phyloP scores from a whole-genome alignment of 768 basidiomycete species.

The Cystobasidium tubakii region DNA sequence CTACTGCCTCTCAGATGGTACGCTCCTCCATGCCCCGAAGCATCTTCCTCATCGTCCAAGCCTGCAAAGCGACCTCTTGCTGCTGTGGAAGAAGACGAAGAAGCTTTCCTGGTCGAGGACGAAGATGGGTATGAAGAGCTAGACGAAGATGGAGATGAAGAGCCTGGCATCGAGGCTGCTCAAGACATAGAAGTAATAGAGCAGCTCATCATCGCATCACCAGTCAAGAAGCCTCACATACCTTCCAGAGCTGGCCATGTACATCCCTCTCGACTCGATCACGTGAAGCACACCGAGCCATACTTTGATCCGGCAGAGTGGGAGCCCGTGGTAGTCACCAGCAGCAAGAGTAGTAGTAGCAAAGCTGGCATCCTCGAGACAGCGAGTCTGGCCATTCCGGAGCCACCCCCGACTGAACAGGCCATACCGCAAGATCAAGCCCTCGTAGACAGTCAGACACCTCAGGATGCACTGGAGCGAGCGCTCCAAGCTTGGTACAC shows the following conservation, averaged over 20 bases:
- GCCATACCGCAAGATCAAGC: slow-evolving; percentile 13
- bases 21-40: background rate
- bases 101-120: background rate
- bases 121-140: background rate
- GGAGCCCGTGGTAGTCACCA: background rate
- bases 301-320: background rate
- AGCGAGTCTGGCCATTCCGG: background rate
- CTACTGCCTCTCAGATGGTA: no score
- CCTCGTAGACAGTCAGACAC: background rate
- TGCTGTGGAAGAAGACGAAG: background rate
- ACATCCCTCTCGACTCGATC: background rate
- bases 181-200: background rate
- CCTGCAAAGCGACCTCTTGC: slow-evolving; percentile 1
- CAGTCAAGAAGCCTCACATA: background rate
- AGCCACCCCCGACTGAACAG: slow-evolving; percentile 4
- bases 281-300: background rate
- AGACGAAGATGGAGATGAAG: slow-evolving; percentile 11
- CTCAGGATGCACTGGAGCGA: background rate
- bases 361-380: background rate
- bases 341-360: background rate
- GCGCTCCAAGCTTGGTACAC: slow-evolving; percentile 26
- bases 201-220: background rate
- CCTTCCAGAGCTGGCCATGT: background rate
- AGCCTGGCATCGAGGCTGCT: background rate
- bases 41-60: background rate